Percentiles rank a stretch among this genome's conserved stretches.
phyloP scores from a whole-genome alignment of 495 filamentous ascomycete species.

The Stereocaulon alpinum region DNA sequence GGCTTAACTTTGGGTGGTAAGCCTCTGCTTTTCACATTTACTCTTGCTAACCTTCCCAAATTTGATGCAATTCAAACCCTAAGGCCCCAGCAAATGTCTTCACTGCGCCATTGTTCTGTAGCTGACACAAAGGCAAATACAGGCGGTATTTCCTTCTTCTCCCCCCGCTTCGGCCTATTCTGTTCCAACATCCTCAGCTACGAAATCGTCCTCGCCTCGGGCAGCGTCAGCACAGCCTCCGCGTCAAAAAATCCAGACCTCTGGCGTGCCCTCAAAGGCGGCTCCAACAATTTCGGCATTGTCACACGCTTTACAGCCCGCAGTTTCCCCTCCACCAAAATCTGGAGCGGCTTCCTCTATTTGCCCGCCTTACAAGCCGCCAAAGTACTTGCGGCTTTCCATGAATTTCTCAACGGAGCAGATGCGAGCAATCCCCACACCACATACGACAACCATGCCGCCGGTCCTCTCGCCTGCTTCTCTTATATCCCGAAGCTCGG shows the following conservation, averaged over 20 bases:
- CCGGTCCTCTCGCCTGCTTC: constrained; percentile 29
- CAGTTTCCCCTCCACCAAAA: constrained; percentile 31
- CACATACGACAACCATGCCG: constrained; percentile 23
- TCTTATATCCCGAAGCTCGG: constrained; percentile 29
- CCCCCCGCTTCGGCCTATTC: constrained; percentile 27
- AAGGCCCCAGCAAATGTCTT: background rate
- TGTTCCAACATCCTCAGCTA: constrained; percentile 28
- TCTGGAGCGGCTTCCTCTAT: constrained; percentile 37
- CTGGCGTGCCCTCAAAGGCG: constrained; percentile 43
- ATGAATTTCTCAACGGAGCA: constrained; percentile 15
- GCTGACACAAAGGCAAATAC: constrained; percentile 15
- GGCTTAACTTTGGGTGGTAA: constrained; percentile 30
- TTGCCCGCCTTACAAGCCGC: constrained; percentile 22
- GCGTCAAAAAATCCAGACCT: constrained; percentile 31
- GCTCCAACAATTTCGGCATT: constrained; percentile 44
- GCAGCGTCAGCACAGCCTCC: constrained; percentile 19
- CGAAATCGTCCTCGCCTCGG: constrained; percentile 28
- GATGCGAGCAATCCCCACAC: background rate
- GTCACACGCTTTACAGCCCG: constrained; percentile 25
- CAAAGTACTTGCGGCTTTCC: constrained; percentile 25
- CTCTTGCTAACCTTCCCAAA: constrained; percentile 1
- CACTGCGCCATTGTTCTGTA: background rate
- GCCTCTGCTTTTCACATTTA: constrained; percentile 18
- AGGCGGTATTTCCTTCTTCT: constrained; percentile 30
- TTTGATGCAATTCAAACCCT: background rate